Conservation (phyloP, 495 filamentous ascomycete species). For the Neurospora sp. region DNA sequence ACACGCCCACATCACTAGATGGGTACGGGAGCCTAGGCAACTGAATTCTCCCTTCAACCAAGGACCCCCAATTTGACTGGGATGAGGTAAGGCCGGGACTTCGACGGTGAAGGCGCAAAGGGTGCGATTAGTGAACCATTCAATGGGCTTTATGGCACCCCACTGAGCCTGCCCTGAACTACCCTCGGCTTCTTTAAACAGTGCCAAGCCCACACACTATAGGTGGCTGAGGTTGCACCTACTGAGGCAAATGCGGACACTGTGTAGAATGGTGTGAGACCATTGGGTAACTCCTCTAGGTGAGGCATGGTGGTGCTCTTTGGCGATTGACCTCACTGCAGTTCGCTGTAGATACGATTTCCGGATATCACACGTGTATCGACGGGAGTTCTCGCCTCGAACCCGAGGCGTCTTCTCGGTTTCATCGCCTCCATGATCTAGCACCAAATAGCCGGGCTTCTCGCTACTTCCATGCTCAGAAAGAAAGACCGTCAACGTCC, state of each 20-base stretch:
- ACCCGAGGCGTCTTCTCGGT: neutral
- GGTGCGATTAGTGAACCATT: neutral
- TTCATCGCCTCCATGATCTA: neutral
- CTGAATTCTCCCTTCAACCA: neutral
- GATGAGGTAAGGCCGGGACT: neutral
- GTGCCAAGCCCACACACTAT: neutral
- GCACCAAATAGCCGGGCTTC: neutral
- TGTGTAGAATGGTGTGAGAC: neutral
- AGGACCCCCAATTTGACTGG: neutral
- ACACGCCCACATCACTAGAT: neutral
- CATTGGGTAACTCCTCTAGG: neutral
- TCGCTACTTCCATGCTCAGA: neutral
- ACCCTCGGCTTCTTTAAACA: neutral
- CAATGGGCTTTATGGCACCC: neutral
- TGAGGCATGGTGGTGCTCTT: neutral
- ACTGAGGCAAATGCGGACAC: neutral
- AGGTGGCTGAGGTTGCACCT: neutral
- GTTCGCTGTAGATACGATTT: neutral
- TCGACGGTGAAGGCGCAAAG: neutral
- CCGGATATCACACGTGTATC: neutral
- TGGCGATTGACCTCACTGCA: neutral
- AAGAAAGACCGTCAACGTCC: neutral
- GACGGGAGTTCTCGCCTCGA: neutral
- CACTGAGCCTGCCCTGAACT: neutral
- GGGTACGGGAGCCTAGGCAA: neutral